A percentile compares a stretch with the other conserved stretches of the same genome.
Conservation (phyloP, 495 filamentous ascomycete genomes). For the Penicillium longicatenatum region DNA sequence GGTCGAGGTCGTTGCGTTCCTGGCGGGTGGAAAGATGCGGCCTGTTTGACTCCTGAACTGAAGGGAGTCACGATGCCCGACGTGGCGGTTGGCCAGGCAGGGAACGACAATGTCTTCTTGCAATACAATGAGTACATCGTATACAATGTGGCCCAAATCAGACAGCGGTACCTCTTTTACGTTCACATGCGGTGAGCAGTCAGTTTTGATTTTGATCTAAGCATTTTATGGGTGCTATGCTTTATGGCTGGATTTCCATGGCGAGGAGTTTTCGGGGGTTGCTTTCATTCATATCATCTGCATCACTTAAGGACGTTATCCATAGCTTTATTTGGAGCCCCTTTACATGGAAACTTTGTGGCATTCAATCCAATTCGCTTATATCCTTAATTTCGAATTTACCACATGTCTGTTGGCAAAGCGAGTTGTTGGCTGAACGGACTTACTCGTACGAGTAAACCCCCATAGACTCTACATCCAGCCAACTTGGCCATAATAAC, state of each 20-base stretch:
- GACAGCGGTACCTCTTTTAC: slow-evolving; percentile 74
- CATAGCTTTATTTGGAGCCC: too few species aligned
- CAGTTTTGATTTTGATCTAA: neutral
- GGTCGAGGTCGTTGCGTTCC: slow-evolving; percentile 66
- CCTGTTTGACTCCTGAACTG: slow-evolving; percentile 59
- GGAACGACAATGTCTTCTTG: neutral
- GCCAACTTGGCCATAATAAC: too few species aligned
- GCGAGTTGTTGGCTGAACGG: too few species aligned
- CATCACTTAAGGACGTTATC: neutral
- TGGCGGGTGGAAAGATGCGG: slow-evolving; percentile 73
- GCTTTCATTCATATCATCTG: neutral
- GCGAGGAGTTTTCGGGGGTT: neutral
- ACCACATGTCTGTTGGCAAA: too few species aligned
- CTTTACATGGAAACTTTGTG: too few species aligned
- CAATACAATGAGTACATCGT: slow-evolving; percentile 63
- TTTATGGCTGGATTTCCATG: neutral
- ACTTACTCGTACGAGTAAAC: too few species aligned
- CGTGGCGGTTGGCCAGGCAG: neutral
- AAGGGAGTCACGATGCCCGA: slow-evolving; percentile 65
- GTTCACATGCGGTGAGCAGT: slow-evolving; percentile 41
- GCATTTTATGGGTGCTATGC: neutral
- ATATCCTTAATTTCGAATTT: too few species aligned
- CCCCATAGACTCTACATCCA: too few species aligned
- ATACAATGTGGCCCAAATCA: slow-evolving; percentile 78
- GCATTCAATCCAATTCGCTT: too few species aligned